Conservation (phyloP, 2,329 filamentous ascomycete genomes). For the Orbilia oligospora region DNA sequence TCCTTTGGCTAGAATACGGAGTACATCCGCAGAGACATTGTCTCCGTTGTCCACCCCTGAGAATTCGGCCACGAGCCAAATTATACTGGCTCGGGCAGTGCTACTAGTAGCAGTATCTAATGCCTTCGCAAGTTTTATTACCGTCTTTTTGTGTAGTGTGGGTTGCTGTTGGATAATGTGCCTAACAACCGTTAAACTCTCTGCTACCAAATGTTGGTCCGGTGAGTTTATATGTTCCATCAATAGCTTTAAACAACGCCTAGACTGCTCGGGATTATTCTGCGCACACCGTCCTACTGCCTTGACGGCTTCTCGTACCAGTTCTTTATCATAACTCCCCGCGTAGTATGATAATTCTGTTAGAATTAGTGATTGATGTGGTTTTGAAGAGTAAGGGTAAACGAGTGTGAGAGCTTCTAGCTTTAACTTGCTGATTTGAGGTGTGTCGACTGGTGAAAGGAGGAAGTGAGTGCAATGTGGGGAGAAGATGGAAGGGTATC, state of each 20-base stretch:
- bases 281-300: conserved; percentile 96
- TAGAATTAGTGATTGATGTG: conserved; percentile 86
- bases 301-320: conserved; percentile 89
- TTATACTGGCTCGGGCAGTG: conserved; percentile 90
- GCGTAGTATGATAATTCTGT: conserved; percentile 96
- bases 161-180: conserved; percentile 96
- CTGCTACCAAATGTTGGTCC: conserved; percentile 88
- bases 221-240: conserved; percentile 89
- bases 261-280: conserved; percentile 77
- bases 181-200: conserved; percentile 93
- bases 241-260: conserved; percentile 84
- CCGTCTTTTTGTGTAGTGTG: conserved; percentile 82
- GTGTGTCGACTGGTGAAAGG: conserved; percentile 82
- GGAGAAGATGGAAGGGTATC: conserved; percentile 83
- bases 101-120: conserved; percentile 89
- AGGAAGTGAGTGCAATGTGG: conserved; percentile 92
- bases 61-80: conserved; percentile 86
- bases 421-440: conserved; percentile 90
- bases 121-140: conserved; percentile 89
- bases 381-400: conserved; percentile 83
- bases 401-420: conserved; percentile 91
- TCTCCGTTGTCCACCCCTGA: conserved; percentile 83
- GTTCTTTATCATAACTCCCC: conserved; percentile 77
- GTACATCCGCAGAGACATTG: conserved; percentile 92
- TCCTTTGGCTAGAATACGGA: conserved; percentile 87